These are phyloP conservation scores for Pythium rishiriense DNA, from an alignment of 352 stramenopile genomes.

Conservation along the genomic window DNA sequence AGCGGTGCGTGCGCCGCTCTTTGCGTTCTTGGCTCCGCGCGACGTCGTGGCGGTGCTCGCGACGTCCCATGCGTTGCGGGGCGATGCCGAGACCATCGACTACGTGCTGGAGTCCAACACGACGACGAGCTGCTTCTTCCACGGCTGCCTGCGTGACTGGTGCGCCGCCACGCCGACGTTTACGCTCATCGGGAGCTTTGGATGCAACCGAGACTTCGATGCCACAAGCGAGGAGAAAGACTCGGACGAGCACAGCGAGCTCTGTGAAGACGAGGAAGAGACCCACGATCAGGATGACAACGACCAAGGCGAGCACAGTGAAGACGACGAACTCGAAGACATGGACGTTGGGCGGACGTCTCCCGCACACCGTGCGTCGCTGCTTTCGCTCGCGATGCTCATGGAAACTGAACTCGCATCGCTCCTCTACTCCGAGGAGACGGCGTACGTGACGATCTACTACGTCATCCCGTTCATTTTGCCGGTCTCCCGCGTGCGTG, in stretches of 20 bases:
- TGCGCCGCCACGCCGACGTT: not conserved
- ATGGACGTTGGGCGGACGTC: not conserved
- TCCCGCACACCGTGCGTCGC: not conserved
- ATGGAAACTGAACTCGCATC: not conserved
- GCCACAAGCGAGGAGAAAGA: not conserved
- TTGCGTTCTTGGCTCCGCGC: not conserved
- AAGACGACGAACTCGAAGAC: not conserved
- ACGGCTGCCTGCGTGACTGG: not conserved
- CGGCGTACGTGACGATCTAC: not conserved
- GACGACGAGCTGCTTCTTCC: not conserved
- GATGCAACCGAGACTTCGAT: not conserved
- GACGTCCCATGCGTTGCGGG: not conserved
- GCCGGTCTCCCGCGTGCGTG: not conserved
- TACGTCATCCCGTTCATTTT: not conserved
- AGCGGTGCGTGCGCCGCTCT: not conserved
- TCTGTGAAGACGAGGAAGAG: not conserved
- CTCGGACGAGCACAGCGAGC: not conserved
- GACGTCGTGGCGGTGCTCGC: not conserved
- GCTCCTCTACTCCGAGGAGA: not conserved
- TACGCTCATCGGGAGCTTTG: not conserved
- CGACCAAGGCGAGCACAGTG: not conserved
- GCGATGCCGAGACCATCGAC: not conserved
- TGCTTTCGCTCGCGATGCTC: constrained; percentile 12
- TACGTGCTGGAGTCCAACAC: not conserved
- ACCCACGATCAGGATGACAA: not conserved